Base-by-base conservation (phyloP, 768 basidiomycete species). In the Crepidotus variabilis region DNA sequence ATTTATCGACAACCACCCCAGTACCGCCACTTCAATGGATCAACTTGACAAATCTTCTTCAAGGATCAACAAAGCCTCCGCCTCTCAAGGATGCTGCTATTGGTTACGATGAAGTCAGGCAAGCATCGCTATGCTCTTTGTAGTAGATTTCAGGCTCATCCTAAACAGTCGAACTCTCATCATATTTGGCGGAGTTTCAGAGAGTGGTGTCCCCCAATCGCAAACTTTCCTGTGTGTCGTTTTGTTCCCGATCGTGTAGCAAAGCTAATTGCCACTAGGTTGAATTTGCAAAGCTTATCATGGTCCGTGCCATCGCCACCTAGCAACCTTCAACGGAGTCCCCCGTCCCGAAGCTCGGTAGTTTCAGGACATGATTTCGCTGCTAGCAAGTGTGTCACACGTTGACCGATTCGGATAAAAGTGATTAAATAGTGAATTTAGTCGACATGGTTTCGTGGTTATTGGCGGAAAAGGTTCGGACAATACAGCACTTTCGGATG, bases 151-250 rank as follows among this genome's bases (percentile, higher is more conserved):
- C 51, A 54, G 48, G 24, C 34, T 36, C 32, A 47, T 50, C 56
- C 55, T 55, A 62, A 50, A 70, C 34, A 80, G 80, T 61, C 80
- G 83, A 51, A 79, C 78, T 9, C 69, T 92, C 52, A 73, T 92
- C 61, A 77, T 92, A 52, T 92, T 90, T 64, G 90, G 90, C 51
- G 90, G 90, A 48, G 79, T 89, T 70, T 87, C 88, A 4, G 74
- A 81, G 54, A 80, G 79, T 58, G 85, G 86, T 10, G 75, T 87
- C 24, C 75, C 78, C 48, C 84, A 83, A 65, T 79, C 79, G 0
- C 75, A 82, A 60, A 91, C 89, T 1, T 88, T 82, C 65, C 74
- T 90, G 89, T 90, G 60, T 53, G 86, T 61, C 28, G 20, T 47
- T 34, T 49, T 46, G 50, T 33, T 50, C 54, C 52, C 18, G 14